phyloP scores from a whole-genome alignment of 129 eudicot species.

The Artemisia argyi region DNA sequence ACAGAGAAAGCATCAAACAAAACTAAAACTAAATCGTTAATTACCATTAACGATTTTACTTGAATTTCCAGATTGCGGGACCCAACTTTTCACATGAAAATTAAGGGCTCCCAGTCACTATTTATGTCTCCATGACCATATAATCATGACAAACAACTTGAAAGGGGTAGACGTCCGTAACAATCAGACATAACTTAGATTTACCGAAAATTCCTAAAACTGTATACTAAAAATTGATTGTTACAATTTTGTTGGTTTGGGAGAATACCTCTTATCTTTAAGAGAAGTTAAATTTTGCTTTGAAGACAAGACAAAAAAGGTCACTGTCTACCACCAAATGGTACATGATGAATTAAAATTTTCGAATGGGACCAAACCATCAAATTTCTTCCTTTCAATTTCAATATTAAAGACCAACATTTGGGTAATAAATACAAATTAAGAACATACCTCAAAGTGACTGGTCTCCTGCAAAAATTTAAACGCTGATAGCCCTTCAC shows the following conservation, averaged over 20 bases:
- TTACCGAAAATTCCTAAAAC: constrained; percentile 15
- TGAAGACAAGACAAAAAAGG: constrained; percentile 61
- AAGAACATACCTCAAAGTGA: constrained; percentile 30
- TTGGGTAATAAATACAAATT: constrained; percentile 20
- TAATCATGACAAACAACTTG: not conserved
- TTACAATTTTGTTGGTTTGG: constrained; percentile 23
- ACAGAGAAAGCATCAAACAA: constrained; percentile 4
- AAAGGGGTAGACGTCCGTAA: not conserved
- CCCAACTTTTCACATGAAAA: not conserved
- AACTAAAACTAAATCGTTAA: not conserved
- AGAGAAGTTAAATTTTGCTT: constrained; percentile 56
- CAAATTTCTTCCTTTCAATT: constrained; percentile 9
- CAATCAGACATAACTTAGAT: constrained; percentile 7
- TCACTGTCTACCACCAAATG: constrained; percentile 37
- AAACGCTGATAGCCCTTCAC: constrained; percentile 14
- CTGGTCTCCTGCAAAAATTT: constrained; percentile 18
- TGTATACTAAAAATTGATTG: constrained; percentile 22
- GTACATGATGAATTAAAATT: constrained; percentile 33
- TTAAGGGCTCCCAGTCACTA: too few species aligned
- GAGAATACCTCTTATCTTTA: constrained; percentile 28
- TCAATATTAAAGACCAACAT: not conserved
- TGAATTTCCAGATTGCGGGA: not conserved
- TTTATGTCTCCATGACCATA: not conserved
- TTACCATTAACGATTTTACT: not conserved
- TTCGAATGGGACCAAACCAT: constrained; percentile 36